Conservation (phyloP, 2,329 filamentous ascomycete species). For the Penicillium sp. region DNA sequence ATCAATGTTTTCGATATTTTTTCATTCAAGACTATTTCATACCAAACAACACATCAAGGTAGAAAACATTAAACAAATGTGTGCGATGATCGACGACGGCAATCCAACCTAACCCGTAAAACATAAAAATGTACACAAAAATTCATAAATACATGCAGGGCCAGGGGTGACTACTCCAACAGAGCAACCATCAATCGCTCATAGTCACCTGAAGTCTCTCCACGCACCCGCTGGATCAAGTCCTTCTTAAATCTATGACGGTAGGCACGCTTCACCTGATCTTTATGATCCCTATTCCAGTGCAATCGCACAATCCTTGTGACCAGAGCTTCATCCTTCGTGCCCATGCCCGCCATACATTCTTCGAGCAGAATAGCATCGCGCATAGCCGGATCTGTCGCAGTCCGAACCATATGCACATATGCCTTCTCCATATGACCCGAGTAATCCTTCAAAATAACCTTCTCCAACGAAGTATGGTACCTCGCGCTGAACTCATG, state of each 20-base stretch:
- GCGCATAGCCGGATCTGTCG: conserved; percentile 76
- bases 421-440: conserved; percentile 91
- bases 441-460: conserved; percentile 79
- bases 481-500: conserved; percentile 74
- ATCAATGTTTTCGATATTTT: neutral
- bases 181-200: conserved; percentile 71
- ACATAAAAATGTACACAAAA: neutral
- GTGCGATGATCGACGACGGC: neutral
- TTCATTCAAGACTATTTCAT: neutral
- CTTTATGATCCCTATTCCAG: conserved; percentile 75
- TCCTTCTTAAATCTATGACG: conserved; percentile 67
- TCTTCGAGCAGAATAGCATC: conserved; percentile 82
- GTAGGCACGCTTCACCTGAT: conserved; percentile 77
- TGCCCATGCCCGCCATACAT: conserved; percentile 81
- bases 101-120: neutral
- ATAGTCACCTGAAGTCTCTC: conserved; percentile 86
- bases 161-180: conserved; percentile 38
- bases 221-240: conserved; percentile 68
- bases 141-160: neutral
- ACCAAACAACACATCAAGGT: neutral
- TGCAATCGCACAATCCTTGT: conserved; percentile 76
- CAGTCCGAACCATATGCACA: conserved; percentile 73
- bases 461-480: conserved; percentile 66
- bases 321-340: conserved; percentile 78
- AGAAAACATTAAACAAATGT: neutral